phyloP scores from a whole-genome alignment of 2,329 filamentous ascomycete species.

The Colletotrichum musae region DNA sequence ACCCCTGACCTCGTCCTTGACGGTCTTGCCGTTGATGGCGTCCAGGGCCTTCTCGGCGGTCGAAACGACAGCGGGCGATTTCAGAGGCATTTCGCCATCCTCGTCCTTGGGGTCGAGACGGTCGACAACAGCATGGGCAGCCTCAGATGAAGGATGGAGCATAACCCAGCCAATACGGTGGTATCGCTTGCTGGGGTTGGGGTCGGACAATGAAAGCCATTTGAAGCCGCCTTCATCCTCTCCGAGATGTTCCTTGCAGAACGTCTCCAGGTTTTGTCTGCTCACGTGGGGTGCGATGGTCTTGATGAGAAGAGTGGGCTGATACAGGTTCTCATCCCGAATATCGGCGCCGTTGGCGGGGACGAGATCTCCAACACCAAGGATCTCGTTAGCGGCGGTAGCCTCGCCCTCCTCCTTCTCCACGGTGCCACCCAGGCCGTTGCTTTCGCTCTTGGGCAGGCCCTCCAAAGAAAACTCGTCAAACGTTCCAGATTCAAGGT shows the following conservation, averaged over 20 bases:
- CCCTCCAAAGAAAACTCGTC: slow-evolving; percentile 96
- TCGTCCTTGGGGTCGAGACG: slow-evolving; percentile 82
- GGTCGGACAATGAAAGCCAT: slow-evolving; percentile 95
- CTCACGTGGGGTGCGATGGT: slow-evolving; percentile 97
- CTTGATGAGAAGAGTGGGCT: slow-evolving; percentile 96
- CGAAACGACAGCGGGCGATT: slow-evolving; percentile 64
- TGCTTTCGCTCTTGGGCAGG: slow-evolving; percentile 92
- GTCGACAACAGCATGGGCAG: slow-evolving; percentile 69
- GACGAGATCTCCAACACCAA: slow-evolving; percentile 92
- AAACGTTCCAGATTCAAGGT: slow-evolving; percentile 87
- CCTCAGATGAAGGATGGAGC: slow-evolving; percentile 84
- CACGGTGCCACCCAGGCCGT: slow-evolving; percentile 85
- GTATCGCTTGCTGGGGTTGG: slow-evolving; percentile 96
- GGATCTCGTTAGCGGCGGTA: slow-evolving; percentile 89
- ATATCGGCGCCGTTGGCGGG: slow-evolving; percentile 88
- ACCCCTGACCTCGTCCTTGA: slow-evolving; percentile 92
- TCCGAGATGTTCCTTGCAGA: slow-evolving; percentile 94
- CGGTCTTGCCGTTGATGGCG: slow-evolving; percentile 97
- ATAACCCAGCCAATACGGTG: slow-evolving; percentile 99
- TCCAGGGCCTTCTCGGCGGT: slow-evolving; percentile 90
- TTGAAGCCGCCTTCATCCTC: slow-evolving; percentile 94
- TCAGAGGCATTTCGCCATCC: slow-evolving; percentile 70
- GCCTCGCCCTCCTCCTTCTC: slow-evolving; percentile 98
- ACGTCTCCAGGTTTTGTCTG: slow-evolving; percentile 91
- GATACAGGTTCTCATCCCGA: slow-evolving; percentile 87